Conservation (phyloP, 2,329 filamentous ascomycete genomes). For the Bipolaris bicolor region DNA sequence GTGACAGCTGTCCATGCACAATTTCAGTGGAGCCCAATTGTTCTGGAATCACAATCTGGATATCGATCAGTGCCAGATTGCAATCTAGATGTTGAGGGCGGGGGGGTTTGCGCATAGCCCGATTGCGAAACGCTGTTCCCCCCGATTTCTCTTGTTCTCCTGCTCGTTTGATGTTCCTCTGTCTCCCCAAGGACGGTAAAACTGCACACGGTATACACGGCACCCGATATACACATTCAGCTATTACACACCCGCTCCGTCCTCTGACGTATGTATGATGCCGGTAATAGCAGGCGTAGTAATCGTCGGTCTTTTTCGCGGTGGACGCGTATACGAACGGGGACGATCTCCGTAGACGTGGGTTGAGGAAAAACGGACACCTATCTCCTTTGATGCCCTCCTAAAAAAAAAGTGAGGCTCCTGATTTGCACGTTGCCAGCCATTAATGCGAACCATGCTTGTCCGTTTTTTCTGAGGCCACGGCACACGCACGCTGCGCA, state of each 20-base stretch:
- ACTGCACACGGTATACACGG: no score
- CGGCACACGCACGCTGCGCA: neutral
- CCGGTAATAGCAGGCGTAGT: neutral
- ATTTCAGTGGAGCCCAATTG: conserved; percentile 11
- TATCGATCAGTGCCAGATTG: neutral
- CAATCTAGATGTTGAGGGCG: conserved; percentile 5
- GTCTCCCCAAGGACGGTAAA: neutral
- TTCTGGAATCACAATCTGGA: conserved; percentile 12
- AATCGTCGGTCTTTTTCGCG: conserved; percentile 8
- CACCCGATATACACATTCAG: no score
- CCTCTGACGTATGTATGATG: conserved; percentile 1
- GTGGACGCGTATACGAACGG: conserved; percentile 6
- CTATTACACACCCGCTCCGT: neutral
- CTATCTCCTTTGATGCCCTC: neutral
- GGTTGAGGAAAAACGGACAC: neutral
- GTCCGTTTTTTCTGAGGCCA: neutral
- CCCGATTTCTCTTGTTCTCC: no score
- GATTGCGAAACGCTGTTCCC: neutral
- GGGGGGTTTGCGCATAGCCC: conserved; percentile 7
- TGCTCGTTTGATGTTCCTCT: neutral
- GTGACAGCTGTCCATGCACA: conserved; percentile 14
- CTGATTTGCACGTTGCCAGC: neutral
- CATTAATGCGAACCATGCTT: neutral
- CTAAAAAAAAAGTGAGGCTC: conserved; percentile 11
- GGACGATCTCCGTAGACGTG: conserved; percentile 4